A percentile compares a stretch with the other conserved stretches of the same genome.
Evolutionary conservation across 2,329 filamentous ascomycete genomes (phyloP).

Genomic region (Neonectria hederae): DNA sequence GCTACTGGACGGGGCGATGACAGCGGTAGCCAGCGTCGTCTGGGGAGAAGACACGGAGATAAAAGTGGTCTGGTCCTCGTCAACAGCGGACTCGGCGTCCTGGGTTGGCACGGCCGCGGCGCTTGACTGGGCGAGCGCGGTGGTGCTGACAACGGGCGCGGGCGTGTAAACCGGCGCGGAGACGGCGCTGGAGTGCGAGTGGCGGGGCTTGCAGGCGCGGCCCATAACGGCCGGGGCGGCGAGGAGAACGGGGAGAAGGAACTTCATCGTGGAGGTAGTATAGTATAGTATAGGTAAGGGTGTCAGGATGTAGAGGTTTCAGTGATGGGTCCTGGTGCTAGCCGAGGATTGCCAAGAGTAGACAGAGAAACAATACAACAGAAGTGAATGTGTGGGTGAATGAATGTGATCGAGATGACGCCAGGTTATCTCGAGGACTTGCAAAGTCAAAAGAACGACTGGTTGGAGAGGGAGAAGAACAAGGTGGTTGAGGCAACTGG

Average conservation of each 20-base stretch:
- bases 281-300: background rate
- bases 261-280: constrained; percentile 38
- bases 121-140: constrained; percentile 9
- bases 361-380: background rate
- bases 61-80: constrained; percentile 1
- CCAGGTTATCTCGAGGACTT: constrained; percentile 23
- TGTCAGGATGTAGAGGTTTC: background rate
- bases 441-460: constrained; percentile 32
- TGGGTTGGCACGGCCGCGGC: constrained; percentile 7
- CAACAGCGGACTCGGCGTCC: constrained; percentile 13
- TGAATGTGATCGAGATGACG: constrained; percentile 24
- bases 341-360: constrained; percentile 25
- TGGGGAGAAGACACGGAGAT: constrained; percentile 11
- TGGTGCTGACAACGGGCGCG: constrained; percentile 20
- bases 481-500: constrained; percentile 9
- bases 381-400: constrained; percentile 15
- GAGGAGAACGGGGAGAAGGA: constrained; percentile 36
- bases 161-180: constrained; percentile 13
- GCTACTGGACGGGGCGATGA: background rate
- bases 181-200: constrained; percentile 18
- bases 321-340: constrained; percentile 28
- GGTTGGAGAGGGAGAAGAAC: constrained; percentile 20
- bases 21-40: constrained; percentile 28
- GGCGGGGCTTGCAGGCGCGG: constrained; percentile 34
- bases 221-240: constrained; percentile 41